Evolutionary conservation across 2,329 filamentous ascomycete species (phyloP).

Genomic region (Aspergillus carbonarius): DNA sequence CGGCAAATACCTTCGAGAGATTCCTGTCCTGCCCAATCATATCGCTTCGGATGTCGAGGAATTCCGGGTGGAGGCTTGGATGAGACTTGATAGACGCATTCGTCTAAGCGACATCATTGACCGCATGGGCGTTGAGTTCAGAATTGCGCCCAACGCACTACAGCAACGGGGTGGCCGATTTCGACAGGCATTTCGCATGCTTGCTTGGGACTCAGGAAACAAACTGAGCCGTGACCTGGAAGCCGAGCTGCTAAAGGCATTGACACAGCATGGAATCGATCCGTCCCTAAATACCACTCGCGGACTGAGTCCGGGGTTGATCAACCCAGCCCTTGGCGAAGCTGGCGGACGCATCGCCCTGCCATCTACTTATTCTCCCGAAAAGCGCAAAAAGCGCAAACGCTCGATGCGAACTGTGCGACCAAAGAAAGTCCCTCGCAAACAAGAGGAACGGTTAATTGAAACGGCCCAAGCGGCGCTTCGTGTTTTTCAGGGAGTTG

Average conservation of each 20-base stretch:
- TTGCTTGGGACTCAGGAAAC: slow-evolving; percentile 29
- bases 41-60: slow-evolving; percentile 33
- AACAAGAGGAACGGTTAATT: neutral
- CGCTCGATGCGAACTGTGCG: neutral
- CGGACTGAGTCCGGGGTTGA: slow-evolving; percentile 24
- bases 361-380: slow-evolving; percentile 1
- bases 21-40: slow-evolving; percentile 29
- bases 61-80: slow-evolving; percentile 34
- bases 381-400: neutral
- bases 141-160: slow-evolving; percentile 24
- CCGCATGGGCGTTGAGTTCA: slow-evolving; percentile 26
- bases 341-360: slow-evolving; percentile 20
- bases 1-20: slow-evolving; percentile 15
- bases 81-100: slow-evolving; percentile 30
- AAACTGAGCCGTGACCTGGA: slow-evolving; percentile 19
- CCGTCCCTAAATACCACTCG: slow-evolving; percentile 19
- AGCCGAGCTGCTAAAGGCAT: neutral
- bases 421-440: neutral
- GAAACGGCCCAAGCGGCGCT: neutral
- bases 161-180: slow-evolving; percentile 31
- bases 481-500: neutral
- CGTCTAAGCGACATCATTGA: slow-evolving; percentile 27
- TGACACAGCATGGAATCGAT: slow-evolving; percentile 13
- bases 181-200: slow-evolving; percentile 24
- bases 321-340: slow-evolving; percentile 20